Conservation (phyloP, 768 basidiomycete genomes). For the Bullera alba region DNA sequence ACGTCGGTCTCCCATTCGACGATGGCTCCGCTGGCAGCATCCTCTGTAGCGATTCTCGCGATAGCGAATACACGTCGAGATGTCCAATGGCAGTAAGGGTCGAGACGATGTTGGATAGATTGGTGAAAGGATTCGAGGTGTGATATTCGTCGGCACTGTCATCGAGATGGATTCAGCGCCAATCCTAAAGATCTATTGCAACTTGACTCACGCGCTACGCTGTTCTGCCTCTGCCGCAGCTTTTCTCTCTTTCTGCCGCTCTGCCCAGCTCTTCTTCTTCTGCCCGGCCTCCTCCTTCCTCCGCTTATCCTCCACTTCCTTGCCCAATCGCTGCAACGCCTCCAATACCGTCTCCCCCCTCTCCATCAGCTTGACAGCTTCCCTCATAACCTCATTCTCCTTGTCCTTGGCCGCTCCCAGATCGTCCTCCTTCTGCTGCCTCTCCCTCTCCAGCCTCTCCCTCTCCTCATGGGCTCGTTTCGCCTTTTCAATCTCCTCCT, state of each 20-base stretch:
- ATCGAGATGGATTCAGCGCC: background rate
- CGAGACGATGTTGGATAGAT: slow-evolving; percentile 43
- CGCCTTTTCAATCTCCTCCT: slow-evolving; percentile 76
- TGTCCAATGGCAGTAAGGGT: slow-evolving; percentile 42
- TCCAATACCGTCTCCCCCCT: slow-evolving; percentile 87
- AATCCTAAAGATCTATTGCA: background rate
- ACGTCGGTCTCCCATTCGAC: background rate
- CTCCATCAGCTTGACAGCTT: slow-evolving; percentile 65
- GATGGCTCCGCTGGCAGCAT: slow-evolving; percentile 34
- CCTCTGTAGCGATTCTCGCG: slow-evolving; percentile 44
- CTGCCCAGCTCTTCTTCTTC: slow-evolving; percentile 44
- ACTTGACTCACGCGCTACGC: slow-evolving; percentile 17
- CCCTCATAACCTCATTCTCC: slow-evolving; percentile 40
- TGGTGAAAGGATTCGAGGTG: slow-evolving; percentile 40
- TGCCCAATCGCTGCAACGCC: slow-evolving; percentile 77
- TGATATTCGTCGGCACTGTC: slow-evolving; percentile 1
- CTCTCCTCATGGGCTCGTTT: slow-evolving; percentile 63
- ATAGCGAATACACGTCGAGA: slow-evolving; percentile 46
- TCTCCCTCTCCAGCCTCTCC: slow-evolving; percentile 61
- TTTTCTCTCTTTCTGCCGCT: slow-evolving; percentile 47
- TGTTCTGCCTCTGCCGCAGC: slow-evolving; percentile 23
- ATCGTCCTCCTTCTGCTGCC: slow-evolving; percentile 49
- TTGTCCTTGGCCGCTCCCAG: slow-evolving; percentile 21
- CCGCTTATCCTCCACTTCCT: slow-evolving; percentile 36
- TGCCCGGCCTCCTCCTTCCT: slow-evolving; percentile 21